A percentile compares a stretch with the other conserved stretches of the same genome.
Evolutionary conservation across 1,139 yeast species (phyloP).

Genomic region (Yamadazyma atmosphaerica): DNA sequence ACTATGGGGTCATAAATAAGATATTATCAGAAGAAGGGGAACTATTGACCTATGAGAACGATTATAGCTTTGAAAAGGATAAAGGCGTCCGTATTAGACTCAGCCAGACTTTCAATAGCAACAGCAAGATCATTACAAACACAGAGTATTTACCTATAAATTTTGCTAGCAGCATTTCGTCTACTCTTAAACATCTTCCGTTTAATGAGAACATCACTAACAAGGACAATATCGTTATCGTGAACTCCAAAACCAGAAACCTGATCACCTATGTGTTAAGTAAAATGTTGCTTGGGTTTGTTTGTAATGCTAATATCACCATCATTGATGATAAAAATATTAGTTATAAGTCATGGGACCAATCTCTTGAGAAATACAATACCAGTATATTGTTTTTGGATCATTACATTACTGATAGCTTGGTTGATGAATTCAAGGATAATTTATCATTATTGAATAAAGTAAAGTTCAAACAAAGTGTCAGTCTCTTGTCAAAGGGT

Average conservation of each 20-base stretch:
- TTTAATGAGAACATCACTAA: constrained; percentile 35
- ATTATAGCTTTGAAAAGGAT: constrained; percentile 35
- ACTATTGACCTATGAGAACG: constrained; percentile 23
- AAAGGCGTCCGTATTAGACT: constrained; percentile 38
- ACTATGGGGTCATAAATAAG: constrained; percentile 3
- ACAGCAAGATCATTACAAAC: constrained; percentile 20
- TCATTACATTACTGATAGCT: constrained; percentile 1
- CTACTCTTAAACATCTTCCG: constrained; percentile 62
- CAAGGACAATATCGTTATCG: constrained; percentile 46
- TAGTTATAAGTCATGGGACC: constrained; percentile 11
- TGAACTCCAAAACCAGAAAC: constrained; percentile 18
- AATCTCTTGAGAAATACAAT: constrained; percentile 11
- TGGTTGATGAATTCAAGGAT: constrained; percentile 8
- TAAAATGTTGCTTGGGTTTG: constrained; percentile 32
- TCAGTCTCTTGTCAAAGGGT: constrained; percentile 28
- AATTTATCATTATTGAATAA: constrained; percentile 15
- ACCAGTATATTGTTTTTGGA: constrained; percentile 28
- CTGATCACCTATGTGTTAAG: constrained; percentile 26
- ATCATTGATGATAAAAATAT: constrained; percentile 14
- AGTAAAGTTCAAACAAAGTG: constrained; percentile 19
- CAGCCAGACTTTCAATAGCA: constrained; percentile 19
- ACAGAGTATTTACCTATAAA: constrained; percentile 57
- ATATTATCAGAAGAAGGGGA: constrained; percentile 1
- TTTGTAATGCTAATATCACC: constrained; percentile 23
- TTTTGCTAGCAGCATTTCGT: constrained; percentile 62